phyloP scores from a whole-genome alignment of 164 flowering plant species.

The Kingdonia uniflora region DNA sequence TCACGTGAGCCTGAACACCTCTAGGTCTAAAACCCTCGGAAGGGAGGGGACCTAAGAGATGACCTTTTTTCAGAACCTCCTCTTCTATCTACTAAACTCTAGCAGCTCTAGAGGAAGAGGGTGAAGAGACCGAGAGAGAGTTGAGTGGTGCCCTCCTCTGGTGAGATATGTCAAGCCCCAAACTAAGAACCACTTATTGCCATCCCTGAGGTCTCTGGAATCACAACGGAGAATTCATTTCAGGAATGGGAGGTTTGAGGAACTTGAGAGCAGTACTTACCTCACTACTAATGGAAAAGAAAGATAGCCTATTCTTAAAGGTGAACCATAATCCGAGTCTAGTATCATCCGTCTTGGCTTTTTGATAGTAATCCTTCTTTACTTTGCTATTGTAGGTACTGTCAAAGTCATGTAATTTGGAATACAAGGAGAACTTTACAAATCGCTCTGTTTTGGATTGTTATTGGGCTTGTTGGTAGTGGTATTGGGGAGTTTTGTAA shows the following conservation, averaged over 20 bases:
- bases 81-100: no score
- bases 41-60: no score
- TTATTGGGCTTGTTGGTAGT: slow-evolving; percentile 29
- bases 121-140: no score
- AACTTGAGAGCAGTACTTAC: slow-evolving; percentile 5
- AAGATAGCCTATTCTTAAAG: slow-evolving; percentile 23
- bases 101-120: no score
- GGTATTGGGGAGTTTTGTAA: slow-evolving; percentile 16
- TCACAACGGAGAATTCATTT: slow-evolving; percentile 19
- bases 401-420: slow-evolving; percentile 75
- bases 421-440: slow-evolving; percentile 32
- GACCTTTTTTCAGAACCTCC: no score
- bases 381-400: slow-evolving; percentile 61
- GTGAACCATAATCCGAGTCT: slow-evolving; percentile 31
- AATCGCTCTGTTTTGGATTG: slow-evolving; percentile 16
- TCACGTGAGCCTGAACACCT: no score
- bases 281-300: slow-evolving; percentile 34
- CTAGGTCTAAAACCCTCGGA: no score
- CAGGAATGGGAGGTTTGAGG: slow-evolving; percentile 15
- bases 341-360: slow-evolving; percentile 35
- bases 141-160: no score
- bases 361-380: slow-evolving; percentile 61
- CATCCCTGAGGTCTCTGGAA: no score
- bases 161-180: no score
- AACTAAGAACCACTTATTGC: no score